A percentile compares a stretch with the other conserved stretches of the same genome.
These are phyloP conservation scores for Boletus reticulatus DNA, from an alignment of 768 basidiomycete species.

Conservation along the genomic window DNA sequence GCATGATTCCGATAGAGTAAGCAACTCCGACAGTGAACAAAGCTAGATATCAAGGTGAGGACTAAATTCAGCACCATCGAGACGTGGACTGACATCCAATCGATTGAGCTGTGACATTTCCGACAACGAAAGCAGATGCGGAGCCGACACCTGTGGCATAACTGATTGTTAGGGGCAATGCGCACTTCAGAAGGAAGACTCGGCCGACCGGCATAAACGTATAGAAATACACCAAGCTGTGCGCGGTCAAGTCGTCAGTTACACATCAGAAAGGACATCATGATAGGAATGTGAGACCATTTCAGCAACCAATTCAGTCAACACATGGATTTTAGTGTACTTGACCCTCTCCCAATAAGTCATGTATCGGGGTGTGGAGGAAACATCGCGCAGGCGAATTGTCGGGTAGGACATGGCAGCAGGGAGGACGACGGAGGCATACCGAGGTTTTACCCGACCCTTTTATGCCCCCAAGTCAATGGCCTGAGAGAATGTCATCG, in stretches of 20 bases:
- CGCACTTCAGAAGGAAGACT: background rate
- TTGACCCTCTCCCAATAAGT: constrained; percentile 49
- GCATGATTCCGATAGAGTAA: constrained; percentile 58
- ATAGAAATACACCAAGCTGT: constrained; percentile 62
- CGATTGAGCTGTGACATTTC: constrained; percentile 40
- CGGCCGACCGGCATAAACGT: constrained; percentile 49
- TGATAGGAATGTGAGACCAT: constrained; percentile 35
- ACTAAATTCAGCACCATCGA: background rate
- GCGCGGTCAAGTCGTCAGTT: constrained; percentile 3
- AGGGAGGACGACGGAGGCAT: background rate
- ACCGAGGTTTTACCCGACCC: background rate
- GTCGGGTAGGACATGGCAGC: constrained; percentile 23
- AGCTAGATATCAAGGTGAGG: constrained; percentile 33
- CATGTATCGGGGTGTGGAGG: constrained; percentile 38
- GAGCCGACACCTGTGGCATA: constrained; percentile 49
- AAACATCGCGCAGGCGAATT: constrained; percentile 43
- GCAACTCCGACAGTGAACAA: constrained; percentile 55
- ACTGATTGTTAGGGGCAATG: background rate
- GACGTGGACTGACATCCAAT: constrained; percentile 46
- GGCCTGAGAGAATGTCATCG: constrained; percentile 1
- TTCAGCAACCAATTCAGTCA: constrained; percentile 62
- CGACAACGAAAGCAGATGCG: constrained; percentile 48
- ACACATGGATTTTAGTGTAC: constrained; percentile 47
- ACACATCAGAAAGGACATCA: background rate
- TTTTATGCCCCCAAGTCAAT: constrained; percentile 3